Conservation (phyloP, 352 stramenopile genomes). For the Pythium oligandrum region DNA sequence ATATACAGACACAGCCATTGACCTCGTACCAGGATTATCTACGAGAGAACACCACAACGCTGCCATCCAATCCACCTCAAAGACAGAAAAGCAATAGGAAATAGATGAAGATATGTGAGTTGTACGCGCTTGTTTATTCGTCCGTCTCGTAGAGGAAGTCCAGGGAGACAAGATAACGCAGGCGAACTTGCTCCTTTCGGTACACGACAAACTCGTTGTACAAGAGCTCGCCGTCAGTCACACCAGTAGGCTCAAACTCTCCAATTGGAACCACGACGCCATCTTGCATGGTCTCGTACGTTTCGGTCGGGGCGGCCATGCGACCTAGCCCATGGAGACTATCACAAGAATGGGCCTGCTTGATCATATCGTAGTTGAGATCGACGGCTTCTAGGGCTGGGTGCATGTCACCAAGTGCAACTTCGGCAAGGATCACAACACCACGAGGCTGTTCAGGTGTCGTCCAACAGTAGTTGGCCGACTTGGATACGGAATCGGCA, state of each 20-base stretch:
- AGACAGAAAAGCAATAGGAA: too few relatives aligned
- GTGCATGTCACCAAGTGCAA: conserved; percentile 48
- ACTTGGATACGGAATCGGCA: conserved; percentile 79
- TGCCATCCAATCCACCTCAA: too few relatives aligned
- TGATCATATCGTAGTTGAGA: conserved; percentile 40
- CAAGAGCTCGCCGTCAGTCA: conserved; percentile 38
- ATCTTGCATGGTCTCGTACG: conserved; percentile 38
- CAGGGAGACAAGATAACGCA: conserved; percentile 55
- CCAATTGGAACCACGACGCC: conserved; percentile 54
- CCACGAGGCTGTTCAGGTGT: conserved; percentile 50
- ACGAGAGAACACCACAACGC: too few relatives aligned
- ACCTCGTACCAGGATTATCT: too few relatives aligned
- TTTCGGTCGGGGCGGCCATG: conserved; percentile 43
- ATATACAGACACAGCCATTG: too few relatives aligned
- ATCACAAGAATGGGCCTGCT: conserved; percentile 31
- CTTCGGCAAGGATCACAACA: conserved; percentile 60
- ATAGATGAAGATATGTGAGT: too few relatives aligned
- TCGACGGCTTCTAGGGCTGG: conserved; percentile 47
- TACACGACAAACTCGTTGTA: conserved; percentile 83
- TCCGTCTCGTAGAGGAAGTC: conserved; percentile 41
- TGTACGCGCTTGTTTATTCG: too few relatives aligned
- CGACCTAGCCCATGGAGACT: conserved; percentile 49
- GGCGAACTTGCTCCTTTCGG: conserved; percentile 53
- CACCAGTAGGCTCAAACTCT: conserved; percentile 44
- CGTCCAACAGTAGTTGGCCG: conserved; percentile 79